Evolutionary conservation across 140 eudicot species (phyloP), one percentile per base, ranked within the genome.

Genomic region (Bidens hawaiensis): DNA sequence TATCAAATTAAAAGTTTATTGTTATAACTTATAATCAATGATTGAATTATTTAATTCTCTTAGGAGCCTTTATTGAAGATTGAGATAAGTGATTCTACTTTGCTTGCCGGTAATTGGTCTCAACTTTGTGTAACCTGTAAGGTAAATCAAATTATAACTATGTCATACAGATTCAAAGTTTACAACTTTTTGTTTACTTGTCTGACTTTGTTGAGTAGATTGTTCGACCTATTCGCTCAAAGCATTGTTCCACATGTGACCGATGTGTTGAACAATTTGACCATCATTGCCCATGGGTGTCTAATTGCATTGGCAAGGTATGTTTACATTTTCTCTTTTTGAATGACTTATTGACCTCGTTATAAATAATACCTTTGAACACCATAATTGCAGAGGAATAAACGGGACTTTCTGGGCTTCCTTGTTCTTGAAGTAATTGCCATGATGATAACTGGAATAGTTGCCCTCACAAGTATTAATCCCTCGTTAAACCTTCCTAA

Each of bases 41-140:
- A n/a, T n/a, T n/a, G n/a, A n/a, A n/a, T n/a, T n/a, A n/a, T n/a
- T n/a, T n/a, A n/a, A n/a, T n/a, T n/a, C n/a, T n/a, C n/a, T n/a
- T 50, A 93, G 99, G 99, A 85, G 74, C 99, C 99, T 38, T 74
- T 93, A 74, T 45, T 93, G 77, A 93, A 87, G 73, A 81, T 85
- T 64, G 96, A 93, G 66, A 79, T 82, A 53, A 75, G 72, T 11
- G 83, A 93, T 73, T 95, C 95, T 50, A 89, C 91, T 68, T 71
- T 93, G 72, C 79, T 93, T 27, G 87, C 90, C 75, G 96, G 96
- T 46, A 93, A 93, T 73, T n/a, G n/a, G n/a, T n/a, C n/a, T n/a
- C n/a, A n/a, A n/a, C n/a, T n/a, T n/a, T n/a, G n/a, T n/a, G n/a
- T 93, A 50, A 93, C 99, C 64, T 93, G 99, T 88, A 93, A 93